Base-by-base conservation (phyloP, 257 asterid genomes). In the Primulina huaijiensis region DNA sequence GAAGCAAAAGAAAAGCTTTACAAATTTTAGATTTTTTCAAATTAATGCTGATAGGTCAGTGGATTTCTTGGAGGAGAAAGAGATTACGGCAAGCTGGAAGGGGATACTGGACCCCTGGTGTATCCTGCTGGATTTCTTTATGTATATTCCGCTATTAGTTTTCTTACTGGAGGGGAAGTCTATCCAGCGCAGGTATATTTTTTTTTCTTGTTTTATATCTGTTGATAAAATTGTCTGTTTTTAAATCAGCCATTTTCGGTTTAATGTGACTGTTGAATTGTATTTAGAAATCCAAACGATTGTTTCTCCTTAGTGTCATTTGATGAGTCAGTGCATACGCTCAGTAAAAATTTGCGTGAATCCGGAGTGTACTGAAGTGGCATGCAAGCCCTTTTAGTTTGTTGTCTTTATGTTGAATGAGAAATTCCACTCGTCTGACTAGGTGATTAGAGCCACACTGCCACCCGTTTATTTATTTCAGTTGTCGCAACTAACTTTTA, bases 91-190 rank as follows among this genome's bases (percentile, higher is more conserved):
- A 89, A 89, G 75, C 77, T 94, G 87, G 79, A 86, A 82, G 99
- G 97, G 53, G 97, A 94, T 68, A 94, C 99, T 0, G 97, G 99
- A 60, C 97, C 99, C 70, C 78, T 94, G 53, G 99, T 94, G 16
- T 94, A 94, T 67, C 99, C 99, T 31, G 97, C 97, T 74, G 99
- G 99, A 21, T 94, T 91, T 83, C 97, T 94, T 25, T 94, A 91
- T 72, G 76, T 91, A 40, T 94, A 89, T 82, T 87, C 97, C 27
- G 94, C 85, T 69, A 84, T 93, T 60, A 92, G 82, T 81, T 84
- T 81, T 81, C 72, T 90, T 60, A 93, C 99, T 3, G 95, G 95
- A 52, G 96, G 96, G 53, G 86, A 78, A 57, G 92, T 90, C 64
- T 87, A 65, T 72, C 90, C 88, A 71, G 97, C 97, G 11, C 99